phyloP scores from a whole-genome alignment of 2,329 filamentous ascomycete species.

The Scedosporium aurantiacum region DNA sequence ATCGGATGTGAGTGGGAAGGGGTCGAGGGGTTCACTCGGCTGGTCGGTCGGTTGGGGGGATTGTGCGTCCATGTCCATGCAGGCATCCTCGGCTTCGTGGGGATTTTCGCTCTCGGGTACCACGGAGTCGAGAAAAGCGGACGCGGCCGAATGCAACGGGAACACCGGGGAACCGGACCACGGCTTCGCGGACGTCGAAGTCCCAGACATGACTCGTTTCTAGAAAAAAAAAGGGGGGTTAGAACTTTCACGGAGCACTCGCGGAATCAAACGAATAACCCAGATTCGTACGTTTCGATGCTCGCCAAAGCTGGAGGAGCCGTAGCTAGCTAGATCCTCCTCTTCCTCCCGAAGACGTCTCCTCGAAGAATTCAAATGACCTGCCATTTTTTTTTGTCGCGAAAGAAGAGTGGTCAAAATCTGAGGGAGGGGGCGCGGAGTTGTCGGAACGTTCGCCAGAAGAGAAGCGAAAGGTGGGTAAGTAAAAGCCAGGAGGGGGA shows the following conservation, averaged over 20 bases:
- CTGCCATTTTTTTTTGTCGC: conserved; percentile 19
- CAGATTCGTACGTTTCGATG: conserved; percentile 34
- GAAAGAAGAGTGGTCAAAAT: background rate
- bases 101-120: conserved; percentile 16
- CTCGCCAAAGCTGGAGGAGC: conserved; percentile 33
- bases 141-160: conserved; percentile 22
- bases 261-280: background rate
- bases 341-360: conserved; percentile 38
- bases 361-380: conserved; percentile 23
- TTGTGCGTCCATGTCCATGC: conserved; percentile 42
- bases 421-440: background rate
- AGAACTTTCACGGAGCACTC: background rate
- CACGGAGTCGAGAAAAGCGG: conserved; percentile 28
- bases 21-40: conserved; percentile 3
- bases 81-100: conserved; percentile 20
- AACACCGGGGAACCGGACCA: conserved; percentile 18
- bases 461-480: background rate
- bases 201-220: conserved; percentile 43
- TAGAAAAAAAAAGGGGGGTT: conserved; percentile 17
- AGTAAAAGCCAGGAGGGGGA: background rate
- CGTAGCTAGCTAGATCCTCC: conserved; percentile 22
- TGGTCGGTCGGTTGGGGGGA: conserved; percentile 14
- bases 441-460: background rate
- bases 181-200: conserved; percentile 32
- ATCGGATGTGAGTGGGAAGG: conserved; percentile 12